A percentile compares a stretch with the other conserved stretches of the same genome.
Evolutionary conservation across 805 yeast species (phyloP).

Genomic region (Ogataea paradorogensis): DNA sequence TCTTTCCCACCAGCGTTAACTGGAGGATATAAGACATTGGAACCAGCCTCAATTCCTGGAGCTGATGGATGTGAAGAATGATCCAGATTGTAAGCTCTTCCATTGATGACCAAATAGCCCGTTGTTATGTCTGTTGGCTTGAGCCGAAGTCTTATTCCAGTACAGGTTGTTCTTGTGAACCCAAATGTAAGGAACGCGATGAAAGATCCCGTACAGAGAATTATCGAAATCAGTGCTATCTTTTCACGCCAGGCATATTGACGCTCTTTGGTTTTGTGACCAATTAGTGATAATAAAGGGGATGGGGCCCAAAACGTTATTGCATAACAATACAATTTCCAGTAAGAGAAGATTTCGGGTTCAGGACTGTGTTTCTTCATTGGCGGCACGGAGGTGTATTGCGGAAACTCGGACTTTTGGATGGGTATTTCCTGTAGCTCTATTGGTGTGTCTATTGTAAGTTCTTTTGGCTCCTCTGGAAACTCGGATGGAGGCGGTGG

Average conservation of each 20-base stretch:
- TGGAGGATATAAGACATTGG: constrained; percentile 82
- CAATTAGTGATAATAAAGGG: constrained; percentile 64
- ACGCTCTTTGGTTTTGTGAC: constrained; percentile 73
- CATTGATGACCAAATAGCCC: constrained; percentile 73
- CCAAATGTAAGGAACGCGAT: constrained; percentile 92
- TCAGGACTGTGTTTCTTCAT: constrained; percentile 22
- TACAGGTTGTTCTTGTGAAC: constrained; percentile 79
- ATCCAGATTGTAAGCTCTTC: constrained; percentile 72
- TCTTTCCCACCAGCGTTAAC: constrained; percentile 84
- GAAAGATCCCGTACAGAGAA: constrained; percentile 66
- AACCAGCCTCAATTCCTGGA: constrained; percentile 66
- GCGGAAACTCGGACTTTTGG: constrained; percentile 29
- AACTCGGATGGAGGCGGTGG: not conserved
- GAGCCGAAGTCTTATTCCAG: constrained; percentile 44
- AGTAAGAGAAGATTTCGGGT: constrained; percentile 38
- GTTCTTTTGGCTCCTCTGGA: not conserved
- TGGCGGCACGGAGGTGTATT: constrained; percentile 23
- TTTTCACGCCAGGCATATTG: constrained; percentile 98
- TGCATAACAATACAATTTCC: constrained; percentile 78
- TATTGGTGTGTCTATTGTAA: not conserved
- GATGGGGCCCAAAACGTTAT: constrained; percentile 94
- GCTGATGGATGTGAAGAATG: constrained; percentile 75
- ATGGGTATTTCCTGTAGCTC: not conserved
- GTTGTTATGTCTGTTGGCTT: constrained; percentile 55
- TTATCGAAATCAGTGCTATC: constrained; percentile 77